Evolutionary conservation across 768 basidiomycete species (phyloP), one percentile per base, ranked within the genome.

Genomic region (Russula sp.): DNA sequence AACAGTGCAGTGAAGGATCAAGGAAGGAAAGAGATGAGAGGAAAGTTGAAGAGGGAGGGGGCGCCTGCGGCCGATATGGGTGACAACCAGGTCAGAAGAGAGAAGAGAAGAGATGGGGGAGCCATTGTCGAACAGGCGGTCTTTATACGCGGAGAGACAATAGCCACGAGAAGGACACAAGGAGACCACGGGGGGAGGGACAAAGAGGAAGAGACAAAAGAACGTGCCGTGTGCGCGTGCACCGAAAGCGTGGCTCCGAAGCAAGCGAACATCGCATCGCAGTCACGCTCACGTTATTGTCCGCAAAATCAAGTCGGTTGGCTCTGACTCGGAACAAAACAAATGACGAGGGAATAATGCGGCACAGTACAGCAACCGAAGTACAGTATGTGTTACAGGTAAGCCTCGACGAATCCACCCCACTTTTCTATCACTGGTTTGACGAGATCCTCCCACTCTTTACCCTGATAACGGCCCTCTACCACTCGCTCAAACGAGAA

Each of bases 341-440:
- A 29, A 29, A 29, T 29, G 25, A 29, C 25, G 2, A 29, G 25
- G 25, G 25, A 29, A 29, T 29, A 29, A 29, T 29, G 25, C 25
- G 3, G 25, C 25, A 29, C 25, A 29, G 36, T 7, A 38, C 36
- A 38, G 36, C 36, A n/a, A 43, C n/a, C n/a, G n/a, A n/a, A n/a
- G n/a, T n/a, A n/a, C n/a, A n/a, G n/a, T 7, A n/a, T 14, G 16
- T 14, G 7, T 58, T 43, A 72, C 13, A 73, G 52, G 64, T 72
- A 76, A 0, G 65, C 68, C 56, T 71, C 70, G n/a, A 82, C 76
- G 61, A 88, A 93, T 32, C 63, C 75, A 2, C 86, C 90, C 90
- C 90, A 93, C 54, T 82, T 83, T 69, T 88, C 83, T 54, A 93
- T 81, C 6, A 91, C 83, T 45, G 87, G 87, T 65, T 82, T 83